Percentiles rank a stretch among this genome's conserved stretches.
These are phyloP conservation scores for Penicillium ochrochloron DNA, from an alignment of 495 filamentous ascomycete species.

Conservation along the genomic window DNA sequence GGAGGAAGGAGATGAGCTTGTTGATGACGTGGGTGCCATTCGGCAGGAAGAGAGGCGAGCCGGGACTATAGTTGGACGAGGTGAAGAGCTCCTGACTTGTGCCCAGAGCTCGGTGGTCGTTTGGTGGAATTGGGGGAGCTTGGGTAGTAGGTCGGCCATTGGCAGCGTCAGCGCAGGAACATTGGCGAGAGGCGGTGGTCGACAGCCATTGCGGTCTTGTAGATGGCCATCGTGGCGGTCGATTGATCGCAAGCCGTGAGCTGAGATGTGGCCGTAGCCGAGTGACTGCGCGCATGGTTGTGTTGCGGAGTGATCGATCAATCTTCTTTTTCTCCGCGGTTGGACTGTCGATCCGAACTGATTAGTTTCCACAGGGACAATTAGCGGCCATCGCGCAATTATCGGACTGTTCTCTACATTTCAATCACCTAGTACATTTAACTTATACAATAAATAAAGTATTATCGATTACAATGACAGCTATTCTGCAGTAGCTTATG, in stretches of 20 bases:
- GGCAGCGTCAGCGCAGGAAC: slow-evolving; percentile 45
- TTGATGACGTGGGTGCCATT: slow-evolving; percentile 87
- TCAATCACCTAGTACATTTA: neutral
- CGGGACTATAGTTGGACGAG: slow-evolving; percentile 78
- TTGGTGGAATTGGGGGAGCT: slow-evolving; percentile 34
- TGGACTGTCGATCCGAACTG: slow-evolving; percentile 23
- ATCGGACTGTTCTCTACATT: neutral
- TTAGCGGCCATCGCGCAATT: slow-evolving; percentile 10
- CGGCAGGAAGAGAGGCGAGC: slow-evolving; percentile 86
- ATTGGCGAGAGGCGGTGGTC: slow-evolving; percentile 36
- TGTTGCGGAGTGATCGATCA: neutral
- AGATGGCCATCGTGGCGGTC: slow-evolving; percentile 11
- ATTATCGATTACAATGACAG: no score
- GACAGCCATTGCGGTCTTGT: slow-evolving; percentile 40
- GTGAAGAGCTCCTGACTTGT: slow-evolving; percentile 77
- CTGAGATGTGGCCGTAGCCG: slow-evolving; percentile 27
- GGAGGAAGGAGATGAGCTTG: slow-evolving; percentile 82
- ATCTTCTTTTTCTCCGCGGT: slow-evolving; percentile 14
- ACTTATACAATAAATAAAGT: no score
- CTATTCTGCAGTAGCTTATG: no score
- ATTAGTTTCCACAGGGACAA: slow-evolving; percentile 4
- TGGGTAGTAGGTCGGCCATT: slow-evolving; percentile 21
- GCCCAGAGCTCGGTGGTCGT: slow-evolving; percentile 74
- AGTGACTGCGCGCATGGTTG: slow-evolving; percentile 30
- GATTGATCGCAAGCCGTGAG: slow-evolving; percentile 13